Percentiles rank a stretch among this genome's conserved stretches.
These are phyloP conservation scores for Fusarium ramigenum DNA, from an alignment of 2,329 filamentous ascomycete genomes.

Conservation along the genomic window DNA sequence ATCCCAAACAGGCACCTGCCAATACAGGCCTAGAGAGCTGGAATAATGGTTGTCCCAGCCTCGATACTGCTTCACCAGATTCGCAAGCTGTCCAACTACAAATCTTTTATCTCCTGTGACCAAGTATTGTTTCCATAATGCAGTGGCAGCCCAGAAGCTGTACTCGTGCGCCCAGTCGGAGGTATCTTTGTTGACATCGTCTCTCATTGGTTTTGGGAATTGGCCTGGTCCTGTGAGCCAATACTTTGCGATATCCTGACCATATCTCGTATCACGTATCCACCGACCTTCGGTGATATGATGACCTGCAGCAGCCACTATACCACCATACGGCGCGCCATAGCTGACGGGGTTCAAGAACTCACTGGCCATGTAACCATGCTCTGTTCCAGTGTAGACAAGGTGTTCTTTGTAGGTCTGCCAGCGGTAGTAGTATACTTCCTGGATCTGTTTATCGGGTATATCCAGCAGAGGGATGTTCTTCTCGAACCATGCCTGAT, in stretches of 20 bases:
- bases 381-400: neutral
- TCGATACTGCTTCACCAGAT: constrained; percentile 4
- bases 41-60: neutral
- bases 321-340: neutral
- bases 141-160: neutral
- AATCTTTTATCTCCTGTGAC: neutral
- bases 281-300: constrained; percentile 2
- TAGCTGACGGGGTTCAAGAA: neutral
- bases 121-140: neutral
- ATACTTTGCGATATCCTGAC: neutral
- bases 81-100: neutral
- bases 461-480: neutral
- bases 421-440: constrained; percentile 3
- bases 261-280: neutral
- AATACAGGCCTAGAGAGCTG: neutral
- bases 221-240: neutral
- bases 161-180: constrained; percentile 1
- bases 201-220: neutral
- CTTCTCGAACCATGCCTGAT: neutral
- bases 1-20: constrained; percentile 1
- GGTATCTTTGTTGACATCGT: neutral
- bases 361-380: constrained; percentile 2
- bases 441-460: neutral
- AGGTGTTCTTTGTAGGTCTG: constrained; percentile 6
- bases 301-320: neutral